Base-by-base conservation (phyloP, 2,329 filamentous ascomycete genomes). In the Talaromyces sp. region DNA sequence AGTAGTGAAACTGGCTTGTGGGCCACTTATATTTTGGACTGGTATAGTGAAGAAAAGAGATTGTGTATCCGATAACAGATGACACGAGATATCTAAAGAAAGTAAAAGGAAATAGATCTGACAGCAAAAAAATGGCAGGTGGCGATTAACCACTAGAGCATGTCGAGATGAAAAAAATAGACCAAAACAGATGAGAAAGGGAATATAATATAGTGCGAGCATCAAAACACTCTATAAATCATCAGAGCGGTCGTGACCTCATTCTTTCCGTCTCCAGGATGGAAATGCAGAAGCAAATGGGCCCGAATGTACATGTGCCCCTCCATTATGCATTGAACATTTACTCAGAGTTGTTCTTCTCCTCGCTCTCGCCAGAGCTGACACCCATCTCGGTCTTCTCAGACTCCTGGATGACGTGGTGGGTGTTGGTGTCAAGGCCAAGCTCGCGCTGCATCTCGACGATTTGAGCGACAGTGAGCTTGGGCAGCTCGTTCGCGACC, bases 401-500 rank as follows among this genome's bases (percentile, higher is more conserved):
- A 20, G 11, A 24, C 7, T 49, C 47, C 22, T 17, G 13, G 27
- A 27, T 9, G 2, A 22, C 29, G 2, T 20, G 2, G 40, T 42
- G 47, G 9, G 51, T 51, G 33, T 4, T 27, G 40, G 37, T 20
- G 51, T 61, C 51, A 43, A 65, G 49, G 48, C 68, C 63, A 41
- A 67, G 55, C 29, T 66, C 60, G 49, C 42, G 51, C 44, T 64
- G 58, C 49, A 65, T 52, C 32, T 67, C 41, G 35, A 51, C 42
- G 22, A 70, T 63, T 57, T 71, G 54, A 7, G 65, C 59, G 19
- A 64, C 49, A 1, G 14, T 57, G 47, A 70, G 67, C 62, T 69
- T 69, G 32, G 69, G 69, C 57, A 71, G 20, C 11, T 62, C 51
- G 1, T 59, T 44, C 11, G 68, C 64, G 33, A 69, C 63, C 20